Evolutionary conservation across 163 green algal species (phyloP).

Genomic region (Scenedesmus sp.): DNA sequence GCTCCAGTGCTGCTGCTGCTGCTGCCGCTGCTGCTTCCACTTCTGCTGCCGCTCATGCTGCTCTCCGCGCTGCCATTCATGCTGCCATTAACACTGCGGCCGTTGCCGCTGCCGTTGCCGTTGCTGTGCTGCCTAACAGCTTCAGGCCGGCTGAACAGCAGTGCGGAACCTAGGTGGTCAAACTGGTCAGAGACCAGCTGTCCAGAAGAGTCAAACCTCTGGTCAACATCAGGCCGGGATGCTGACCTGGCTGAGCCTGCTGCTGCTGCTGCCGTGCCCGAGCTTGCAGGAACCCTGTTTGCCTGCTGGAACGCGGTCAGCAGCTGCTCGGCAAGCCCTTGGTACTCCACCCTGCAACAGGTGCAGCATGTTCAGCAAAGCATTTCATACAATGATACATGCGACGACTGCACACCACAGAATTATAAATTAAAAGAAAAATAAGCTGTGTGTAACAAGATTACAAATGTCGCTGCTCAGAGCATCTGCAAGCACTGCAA

Average conservation of each 20-base stretch:
- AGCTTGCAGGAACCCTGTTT: slow-evolving; percentile 12
- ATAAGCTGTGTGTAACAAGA: background rate
- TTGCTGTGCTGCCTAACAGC: background rate
- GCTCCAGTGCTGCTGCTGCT: background rate
- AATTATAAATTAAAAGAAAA: too few species aligned
- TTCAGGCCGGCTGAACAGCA: background rate
- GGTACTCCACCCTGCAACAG: slow-evolving; percentile 49
- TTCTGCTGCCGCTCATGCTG: background rate
- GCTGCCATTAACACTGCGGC: background rate
- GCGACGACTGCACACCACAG: background rate
- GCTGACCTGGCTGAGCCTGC: background rate
- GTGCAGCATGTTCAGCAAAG: background rate
- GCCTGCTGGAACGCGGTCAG: slow-evolving; percentile 42
- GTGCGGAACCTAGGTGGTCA: background rate
- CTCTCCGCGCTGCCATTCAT: background rate
- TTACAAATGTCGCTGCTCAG: too few species aligned
- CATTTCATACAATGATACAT: background rate
- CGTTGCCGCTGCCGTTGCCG: background rate
- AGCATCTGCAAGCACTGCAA: background rate
- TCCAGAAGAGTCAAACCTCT: slow-evolving; percentile 6
- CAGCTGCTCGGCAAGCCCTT: slow-evolving; percentile 45
- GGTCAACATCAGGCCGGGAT: background rate
- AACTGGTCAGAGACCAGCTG: background rate
- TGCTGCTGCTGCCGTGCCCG: background rate
- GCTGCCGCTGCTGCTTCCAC: background rate